phyloP scores from a whole-genome alignment of 1,284 basidiomycete genomes.

The Fomitiporia mediterranea region DNA sequence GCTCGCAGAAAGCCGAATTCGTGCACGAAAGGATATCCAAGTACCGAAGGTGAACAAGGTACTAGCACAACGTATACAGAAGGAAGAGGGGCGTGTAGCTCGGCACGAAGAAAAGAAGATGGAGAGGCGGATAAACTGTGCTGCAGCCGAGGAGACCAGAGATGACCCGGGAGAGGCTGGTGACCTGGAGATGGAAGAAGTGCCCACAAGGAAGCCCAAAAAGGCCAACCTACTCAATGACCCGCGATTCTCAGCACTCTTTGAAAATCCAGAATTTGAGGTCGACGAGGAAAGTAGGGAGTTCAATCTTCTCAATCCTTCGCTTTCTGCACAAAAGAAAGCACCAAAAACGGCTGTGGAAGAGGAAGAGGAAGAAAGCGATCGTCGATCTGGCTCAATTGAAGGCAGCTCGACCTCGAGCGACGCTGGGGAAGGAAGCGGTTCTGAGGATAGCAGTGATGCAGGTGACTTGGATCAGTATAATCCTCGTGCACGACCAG shows the following conservation, averaged over 20 bases:
- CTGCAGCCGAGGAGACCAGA: conserved; percentile 32
- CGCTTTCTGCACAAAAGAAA: conserved; percentile 52
- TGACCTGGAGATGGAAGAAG: conserved; percentile 31
- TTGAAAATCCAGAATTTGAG: conserved; percentile 91
- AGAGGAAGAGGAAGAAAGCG: conserved; percentile 86
- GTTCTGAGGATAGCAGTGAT: conserved; percentile 49
- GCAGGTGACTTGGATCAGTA: conserved; percentile 41
- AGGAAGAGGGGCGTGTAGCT: conserved; percentile 67
- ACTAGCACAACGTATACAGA: conserved; percentile 81
- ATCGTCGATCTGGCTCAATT: conserved; percentile 70
- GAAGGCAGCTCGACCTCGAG: conserved; percentile 32
- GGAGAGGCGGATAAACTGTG: conserved; percentile 38
- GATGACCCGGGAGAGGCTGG: conserved; percentile 38
- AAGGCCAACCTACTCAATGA: conserved; percentile 71
- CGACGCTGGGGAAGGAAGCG: conserved; percentile 16
- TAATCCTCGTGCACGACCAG: conserved; percentile 26
- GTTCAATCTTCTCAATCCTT: conserved; percentile 90
- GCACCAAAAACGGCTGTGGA: conserved; percentile 77
- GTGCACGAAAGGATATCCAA: conserved; percentile 59
- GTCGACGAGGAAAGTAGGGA: conserved; percentile 88
- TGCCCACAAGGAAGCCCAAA: conserved; percentile 28
- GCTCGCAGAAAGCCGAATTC: conserved; percentile 89
- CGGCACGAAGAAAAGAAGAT: conserved; percentile 59
- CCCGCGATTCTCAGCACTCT: conserved; percentile 87
- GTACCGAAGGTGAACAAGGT: conserved; percentile 89